Percentiles rank a stretch among this genome's conserved stretches.
Evolutionary conservation across 163 green algal species (phyloP).

Genomic region (Scenedesmus sp.): DNA sequence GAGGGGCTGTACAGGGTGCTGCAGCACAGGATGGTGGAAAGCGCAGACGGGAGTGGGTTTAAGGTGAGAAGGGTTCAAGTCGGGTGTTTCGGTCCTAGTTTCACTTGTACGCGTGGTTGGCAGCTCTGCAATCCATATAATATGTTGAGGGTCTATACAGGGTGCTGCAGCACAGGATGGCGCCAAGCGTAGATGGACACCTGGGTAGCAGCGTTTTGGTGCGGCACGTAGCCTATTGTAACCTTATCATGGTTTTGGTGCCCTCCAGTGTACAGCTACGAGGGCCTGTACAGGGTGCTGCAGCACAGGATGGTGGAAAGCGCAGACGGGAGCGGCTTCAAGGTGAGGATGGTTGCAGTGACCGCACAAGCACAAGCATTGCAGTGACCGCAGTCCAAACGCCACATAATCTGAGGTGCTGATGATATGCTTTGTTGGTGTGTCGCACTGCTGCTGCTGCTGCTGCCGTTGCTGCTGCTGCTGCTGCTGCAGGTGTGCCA

Average conservation of each 20-base stretch:
- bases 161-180: not conserved
- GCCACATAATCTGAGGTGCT: too few relatives aligned
- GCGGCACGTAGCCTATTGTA: too few relatives aligned
- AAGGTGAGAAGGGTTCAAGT: too few relatives aligned
- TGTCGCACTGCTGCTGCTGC: too few relatives aligned
- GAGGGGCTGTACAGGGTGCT: conserved; percentile 68
- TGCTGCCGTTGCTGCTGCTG: too few relatives aligned
- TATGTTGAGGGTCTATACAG: not conserved
- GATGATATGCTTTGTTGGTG: too few relatives aligned
- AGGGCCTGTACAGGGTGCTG: conserved; percentile 67
- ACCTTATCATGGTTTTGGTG: not conserved
- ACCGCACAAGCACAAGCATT: too few relatives aligned
- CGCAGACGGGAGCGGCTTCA: conserved; percentile 41
- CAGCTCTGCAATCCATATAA: not conserved
- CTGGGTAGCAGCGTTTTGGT: not conserved
- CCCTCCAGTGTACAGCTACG: conserved; percentile 61
- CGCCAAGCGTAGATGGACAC: not conserved
- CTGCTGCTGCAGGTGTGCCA: too few relatives aligned
- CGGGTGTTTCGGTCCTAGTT: not conserved
- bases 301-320: conserved; percentile 50
- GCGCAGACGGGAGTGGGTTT: conserved; percentile 41
- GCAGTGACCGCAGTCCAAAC: too few relatives aligned
- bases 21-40: conserved; percentile 50
- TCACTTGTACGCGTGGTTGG: not conserved
- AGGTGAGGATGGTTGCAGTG: too few relatives aligned